Conservation (phyloP, 768 basidiomycete genomes). For the Mycena belliarum region DNA sequence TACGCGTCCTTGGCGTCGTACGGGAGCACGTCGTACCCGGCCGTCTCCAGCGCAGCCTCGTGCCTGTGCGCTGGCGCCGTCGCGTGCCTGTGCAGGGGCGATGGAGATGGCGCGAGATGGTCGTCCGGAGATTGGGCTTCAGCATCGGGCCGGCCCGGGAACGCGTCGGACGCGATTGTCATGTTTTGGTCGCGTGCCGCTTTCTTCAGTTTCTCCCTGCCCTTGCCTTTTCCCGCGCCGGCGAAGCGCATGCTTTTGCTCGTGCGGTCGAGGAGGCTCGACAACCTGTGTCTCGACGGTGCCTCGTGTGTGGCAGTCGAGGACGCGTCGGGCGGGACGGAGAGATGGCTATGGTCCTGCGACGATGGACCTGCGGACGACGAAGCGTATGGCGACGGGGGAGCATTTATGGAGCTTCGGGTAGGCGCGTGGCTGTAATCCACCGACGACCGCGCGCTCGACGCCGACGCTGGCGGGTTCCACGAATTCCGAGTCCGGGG, state of each 20-base stretch:
- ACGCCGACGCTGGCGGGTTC: neutral
- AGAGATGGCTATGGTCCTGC: too few species aligned
- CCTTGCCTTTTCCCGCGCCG: neutral
- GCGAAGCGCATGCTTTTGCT: conserved; percentile 5
- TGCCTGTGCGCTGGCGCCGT: conserved; percentile 15
- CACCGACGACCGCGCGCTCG: neutral
- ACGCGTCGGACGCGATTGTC: neutral
- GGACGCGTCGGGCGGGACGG: too few species aligned
- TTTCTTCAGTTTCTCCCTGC: neutral
- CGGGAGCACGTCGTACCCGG: conserved; percentile 20
- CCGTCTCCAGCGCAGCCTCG: conserved; percentile 17
- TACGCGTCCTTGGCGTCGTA: conserved; percentile 18
- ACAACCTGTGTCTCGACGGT: conserved; percentile 8
- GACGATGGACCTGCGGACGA: neutral
- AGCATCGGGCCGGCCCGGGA: neutral
- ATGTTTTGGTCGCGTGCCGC: neutral
- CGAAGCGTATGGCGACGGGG: neutral
- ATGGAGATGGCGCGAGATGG: neutral
- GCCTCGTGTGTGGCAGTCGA: too few species aligned
- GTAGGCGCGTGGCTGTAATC: neutral
- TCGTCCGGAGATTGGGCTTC: neutral
- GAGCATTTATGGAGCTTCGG: neutral
- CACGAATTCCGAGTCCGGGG: neutral
- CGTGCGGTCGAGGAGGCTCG: neutral
- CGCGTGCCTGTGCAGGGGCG: neutral